These are phyloP conservation scores for Fragaria ananassa DNA, from an alignment of 306 rosid genomes.

Conservation along the genomic window DNA sequence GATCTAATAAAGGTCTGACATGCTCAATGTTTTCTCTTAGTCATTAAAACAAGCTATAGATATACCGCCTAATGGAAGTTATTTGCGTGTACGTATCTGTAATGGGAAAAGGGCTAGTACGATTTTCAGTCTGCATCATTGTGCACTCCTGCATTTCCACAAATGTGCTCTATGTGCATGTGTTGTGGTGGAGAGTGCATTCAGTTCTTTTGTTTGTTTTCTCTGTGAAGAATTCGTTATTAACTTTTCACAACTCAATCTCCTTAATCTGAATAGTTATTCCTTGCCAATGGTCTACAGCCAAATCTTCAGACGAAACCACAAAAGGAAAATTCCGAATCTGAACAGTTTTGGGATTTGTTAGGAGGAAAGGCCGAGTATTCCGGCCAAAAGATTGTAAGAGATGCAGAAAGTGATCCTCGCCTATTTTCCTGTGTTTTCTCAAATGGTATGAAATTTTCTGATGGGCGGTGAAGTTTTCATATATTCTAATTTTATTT, in stretches of 20 bases:
- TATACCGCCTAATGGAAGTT: conserved; percentile 10
- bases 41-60: conserved; percentile 9
- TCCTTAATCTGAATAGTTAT: conserved; percentile 33
- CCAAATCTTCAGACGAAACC: conserved; percentile 76
- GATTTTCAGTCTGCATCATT: not conserved
- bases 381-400: conserved; percentile 72
- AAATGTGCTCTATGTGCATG: not conserved
- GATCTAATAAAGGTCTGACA: conserved; percentile 83
- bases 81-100: conserved; percentile 8
- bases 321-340: conserved; percentile 80
- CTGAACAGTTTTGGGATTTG: conserved; percentile 90
- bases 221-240: conserved; percentile 11
- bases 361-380: conserved; percentile 82
- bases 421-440: conserved; percentile 76
- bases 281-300: conserved; percentile 57
- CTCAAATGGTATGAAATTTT: conserved; percentile 52
- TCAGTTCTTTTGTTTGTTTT: not conserved
- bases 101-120: conserved; percentile 17
- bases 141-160: conserved; percentile 9
- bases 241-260: conserved; percentile 16
- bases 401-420: conserved; percentile 71
- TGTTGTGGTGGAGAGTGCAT: not conserved
- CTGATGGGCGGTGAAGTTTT: conserved; percentile 22
- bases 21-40: conserved; percentile 19
- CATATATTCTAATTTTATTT: conserved; percentile 10